Percentiles rank a stretch among this genome's conserved stretches.
Conservation (phyloP, 75 land plant species). For the Sequoia sempervirens region DNA sequence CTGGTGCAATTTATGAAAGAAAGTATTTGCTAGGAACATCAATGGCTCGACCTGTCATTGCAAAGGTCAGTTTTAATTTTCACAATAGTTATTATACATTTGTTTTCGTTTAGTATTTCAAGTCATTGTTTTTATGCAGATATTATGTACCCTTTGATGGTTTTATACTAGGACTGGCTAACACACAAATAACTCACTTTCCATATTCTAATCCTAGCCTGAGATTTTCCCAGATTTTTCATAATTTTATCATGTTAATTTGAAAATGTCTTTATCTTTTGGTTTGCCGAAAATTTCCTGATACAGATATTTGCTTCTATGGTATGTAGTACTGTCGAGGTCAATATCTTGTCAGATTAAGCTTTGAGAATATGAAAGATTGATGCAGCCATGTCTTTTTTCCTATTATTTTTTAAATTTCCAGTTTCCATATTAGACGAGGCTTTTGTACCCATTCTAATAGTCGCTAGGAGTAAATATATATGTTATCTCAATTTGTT, state of each 20-base stretch:
- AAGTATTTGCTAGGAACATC: conserved; percentile 97
- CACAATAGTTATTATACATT: not conserved
- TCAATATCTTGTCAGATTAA: not conserved
- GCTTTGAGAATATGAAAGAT: not conserved
- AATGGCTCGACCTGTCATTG: conserved; percentile 99
- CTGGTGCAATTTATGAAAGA: conserved; percentile 96
- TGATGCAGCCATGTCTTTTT: not conserved
- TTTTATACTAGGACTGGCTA: not conserved
- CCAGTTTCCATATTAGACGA: not conserved
- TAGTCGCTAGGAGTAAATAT: not conserved
- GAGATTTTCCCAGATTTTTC: no score
- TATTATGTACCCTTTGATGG: not conserved
- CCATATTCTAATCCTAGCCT: no score
- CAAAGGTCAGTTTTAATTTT: conserved; percentile 55
- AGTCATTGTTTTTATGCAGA: not conserved
- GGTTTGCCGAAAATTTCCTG: no score
- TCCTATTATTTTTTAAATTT: not conserved
- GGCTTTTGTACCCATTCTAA: not conserved
- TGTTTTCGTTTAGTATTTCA: not conserved
- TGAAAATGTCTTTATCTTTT: no score
- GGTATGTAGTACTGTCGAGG: not conserved
- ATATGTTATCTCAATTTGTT: not conserved
- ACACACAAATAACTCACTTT: not conserved
- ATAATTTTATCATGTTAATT: no score
- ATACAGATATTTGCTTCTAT: no score